A percentile compares a stretch with the other conserved stretches of the same genome.
These are phyloP conservation scores for Torulaspora indica DNA, from an alignment of 805 yeast genomes.

Conservation along the genomic window DNA sequence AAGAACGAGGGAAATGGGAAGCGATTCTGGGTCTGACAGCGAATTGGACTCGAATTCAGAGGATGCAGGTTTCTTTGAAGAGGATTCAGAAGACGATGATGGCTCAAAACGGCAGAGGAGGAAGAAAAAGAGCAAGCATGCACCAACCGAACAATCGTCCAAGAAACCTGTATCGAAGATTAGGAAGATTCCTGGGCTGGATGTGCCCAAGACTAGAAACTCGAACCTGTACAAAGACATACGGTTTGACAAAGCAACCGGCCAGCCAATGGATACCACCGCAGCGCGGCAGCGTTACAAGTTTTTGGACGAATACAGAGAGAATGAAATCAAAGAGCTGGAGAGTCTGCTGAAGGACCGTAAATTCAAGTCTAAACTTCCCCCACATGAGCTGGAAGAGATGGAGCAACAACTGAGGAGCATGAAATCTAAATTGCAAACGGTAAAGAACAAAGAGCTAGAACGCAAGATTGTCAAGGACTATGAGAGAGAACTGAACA, in stretches of 20 bases:
- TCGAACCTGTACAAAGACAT: conserved; percentile 64
- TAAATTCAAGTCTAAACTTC: conserved; percentile 40
- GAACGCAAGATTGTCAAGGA: conserved; percentile 61
- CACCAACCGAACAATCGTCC: conserved; percentile 76
- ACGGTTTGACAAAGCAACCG: conserved; percentile 85
- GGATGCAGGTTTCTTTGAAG: conserved; percentile 41
- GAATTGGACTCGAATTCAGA: conserved; percentile 15
- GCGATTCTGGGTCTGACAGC: conserved; percentile 6
- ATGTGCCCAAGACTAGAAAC: conserved; percentile 36
- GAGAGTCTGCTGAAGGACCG: conserved; percentile 50
- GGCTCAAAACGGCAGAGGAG: conserved; percentile 11
- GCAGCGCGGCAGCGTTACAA: conserved; percentile 71
- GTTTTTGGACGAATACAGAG: conserved; percentile 82
- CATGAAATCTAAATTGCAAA: conserved; percentile 60
- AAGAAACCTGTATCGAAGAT: conserved; percentile 64
- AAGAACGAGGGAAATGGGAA: conserved; percentile 12
- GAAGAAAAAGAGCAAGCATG: conserved; percentile 63
- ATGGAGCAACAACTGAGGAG: conserved; percentile 57
- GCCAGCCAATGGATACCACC: conserved; percentile 70
- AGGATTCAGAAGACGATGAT: conserved; percentile 24
- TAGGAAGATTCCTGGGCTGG: conserved; percentile 70
- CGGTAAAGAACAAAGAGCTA: conserved; percentile 67
- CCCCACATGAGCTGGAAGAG: conserved; percentile 46
- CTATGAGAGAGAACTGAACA: conserved; percentile 51
- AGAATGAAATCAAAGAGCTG: conserved; percentile 63